Evolutionary conservation across 2,329 filamentous ascomycete species (phyloP), one percentile per base, ranked within the genome.

Genomic region (Penicillium sp.): DNA sequence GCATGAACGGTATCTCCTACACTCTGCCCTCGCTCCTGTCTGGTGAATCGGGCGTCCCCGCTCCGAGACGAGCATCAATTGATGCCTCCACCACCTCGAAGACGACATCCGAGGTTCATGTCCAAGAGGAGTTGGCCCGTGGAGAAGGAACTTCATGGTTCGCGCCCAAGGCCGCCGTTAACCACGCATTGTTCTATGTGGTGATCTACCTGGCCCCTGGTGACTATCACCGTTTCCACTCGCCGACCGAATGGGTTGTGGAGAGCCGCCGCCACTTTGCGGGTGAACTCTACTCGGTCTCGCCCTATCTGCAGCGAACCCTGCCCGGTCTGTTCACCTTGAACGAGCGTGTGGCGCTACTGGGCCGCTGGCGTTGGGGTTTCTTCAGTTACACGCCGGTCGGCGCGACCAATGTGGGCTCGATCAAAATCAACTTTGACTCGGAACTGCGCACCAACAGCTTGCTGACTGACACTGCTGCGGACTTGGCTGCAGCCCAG

Each of bases 181-280:
- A 86, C 76, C 84, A 81, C 76, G 87, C 89, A 10, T 86, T 99
- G 8, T 97, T 96, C 82, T 99, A 98, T 79, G 91, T 85, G 64
- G 96, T 99, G 65, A 88, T 99, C 73, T 99, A 99, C 80, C 88
- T 99, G 47, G 95, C 96, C 0, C 95, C 95, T 0, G 95, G 95
- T 54, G 96, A 99, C 81, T 99, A 99, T 81, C 95, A 99, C 81
- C 91, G 94, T 67, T 99, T 98, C 83, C 96, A 99, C 81, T 96
- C 92, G 1, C 95, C 95, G 0, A 89, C 92, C 1, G 91, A 92
- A 70, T 99, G 95, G 95, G 93, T 99, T 17, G 95, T 95, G 37
- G 91, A 97, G 79, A 89, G 89, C 67, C 89, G 96, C 47, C 91
- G 95, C n/a, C 95, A 99, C 81, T 99, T 99, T 75, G 93, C 95